phyloP scores from a whole-genome alignment of 371 early-diverging fungal species.

The Mortierella sp. region DNA sequence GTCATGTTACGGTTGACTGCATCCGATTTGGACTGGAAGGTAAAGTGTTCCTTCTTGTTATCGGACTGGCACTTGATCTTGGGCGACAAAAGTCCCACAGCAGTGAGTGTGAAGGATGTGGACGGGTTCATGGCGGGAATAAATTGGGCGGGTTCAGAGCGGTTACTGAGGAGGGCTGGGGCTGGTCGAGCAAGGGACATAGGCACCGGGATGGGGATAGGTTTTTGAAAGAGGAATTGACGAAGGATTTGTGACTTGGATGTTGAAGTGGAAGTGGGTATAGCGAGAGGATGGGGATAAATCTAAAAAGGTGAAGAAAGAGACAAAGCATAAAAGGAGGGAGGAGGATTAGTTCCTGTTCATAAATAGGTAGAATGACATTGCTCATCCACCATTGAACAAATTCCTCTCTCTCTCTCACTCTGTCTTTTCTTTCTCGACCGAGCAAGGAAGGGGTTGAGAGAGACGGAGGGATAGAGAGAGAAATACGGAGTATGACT shows the following conservation, averaged over 20 bases:
- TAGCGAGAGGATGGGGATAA: slow-evolving; percentile 16
- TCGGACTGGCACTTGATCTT: slow-evolving; percentile 55
- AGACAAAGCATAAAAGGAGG: neutral
- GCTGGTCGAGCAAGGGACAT: slow-evolving; percentile 26
- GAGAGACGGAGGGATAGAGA: neutral
- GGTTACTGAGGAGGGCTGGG: slow-evolving; percentile 29
- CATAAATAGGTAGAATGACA: neutral
- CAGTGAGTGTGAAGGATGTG: slow-evolving; percentile 37
- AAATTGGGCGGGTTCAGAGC: slow-evolving; percentile 28
- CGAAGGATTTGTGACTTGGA: slow-evolving; percentile 22
- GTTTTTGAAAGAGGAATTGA: slow-evolving; percentile 30
- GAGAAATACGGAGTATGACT: neutral
- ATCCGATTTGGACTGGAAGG: slow-evolving; percentile 55
- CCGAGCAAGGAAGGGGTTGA: neutral
- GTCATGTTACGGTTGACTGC: slow-evolving; percentile 42
- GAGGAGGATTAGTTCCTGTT: neutral
- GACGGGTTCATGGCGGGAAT: slow-evolving; percentile 37
- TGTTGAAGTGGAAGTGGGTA: neutral
- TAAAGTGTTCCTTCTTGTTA: slow-evolving; percentile 49
- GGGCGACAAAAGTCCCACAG: slow-evolving; percentile 46
- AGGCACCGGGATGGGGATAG: slow-evolving; percentile 17
- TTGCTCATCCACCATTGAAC: neutral
- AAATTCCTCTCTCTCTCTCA: neutral
- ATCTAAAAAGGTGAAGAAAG: slow-evolving; percentile 11
- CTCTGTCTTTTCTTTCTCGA: neutral